These are phyloP conservation scores for Platanthera guangdongensis DNA, from an alignment of 106 monocot species.

Conservation along the genomic window DNA sequence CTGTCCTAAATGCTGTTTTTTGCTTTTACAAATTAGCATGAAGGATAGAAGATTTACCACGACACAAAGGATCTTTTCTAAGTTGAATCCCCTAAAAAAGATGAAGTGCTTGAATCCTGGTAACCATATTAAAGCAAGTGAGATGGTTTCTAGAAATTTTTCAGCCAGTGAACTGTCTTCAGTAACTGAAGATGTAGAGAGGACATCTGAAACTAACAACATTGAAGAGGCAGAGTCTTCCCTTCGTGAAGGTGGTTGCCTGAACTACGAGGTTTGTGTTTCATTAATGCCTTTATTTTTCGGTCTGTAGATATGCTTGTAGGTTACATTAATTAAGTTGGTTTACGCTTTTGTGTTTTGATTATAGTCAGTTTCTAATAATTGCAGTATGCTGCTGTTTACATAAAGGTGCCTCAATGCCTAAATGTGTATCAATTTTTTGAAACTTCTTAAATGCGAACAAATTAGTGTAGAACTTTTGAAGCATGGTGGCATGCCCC, in stretches of 20 bases:
- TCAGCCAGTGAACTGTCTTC: conserved; percentile 20
- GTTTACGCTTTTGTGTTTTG: background rate
- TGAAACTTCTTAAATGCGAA: too few species aligned
- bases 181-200: conserved; percentile 24
- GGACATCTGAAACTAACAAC: conserved; percentile 36
- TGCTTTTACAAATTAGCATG: background rate
- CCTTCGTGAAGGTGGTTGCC: conserved; percentile 57
- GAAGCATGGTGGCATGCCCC: too few species aligned
- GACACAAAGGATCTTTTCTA: conserved; percentile 7
- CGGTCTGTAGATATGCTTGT: background rate
- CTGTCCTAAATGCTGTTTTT: background rate
- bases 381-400: background rate
- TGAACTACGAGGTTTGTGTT: conserved; percentile 63
- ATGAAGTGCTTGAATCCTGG: conserved; percentile 64
- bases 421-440: background rate
- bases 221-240: conserved; percentile 80
- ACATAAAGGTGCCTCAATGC: background rate
- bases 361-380: background rate
- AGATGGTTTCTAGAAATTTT: conserved; percentile 18
- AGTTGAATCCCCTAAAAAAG: conserved; percentile 1
- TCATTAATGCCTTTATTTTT: background rate
- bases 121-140: conserved; percentile 33
- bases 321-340: background rate
- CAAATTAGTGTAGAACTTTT: too few species aligned
- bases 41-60: background rate